Conservation (phyloP, 441 rosid species). For the Mallotus japonicus region DNA sequence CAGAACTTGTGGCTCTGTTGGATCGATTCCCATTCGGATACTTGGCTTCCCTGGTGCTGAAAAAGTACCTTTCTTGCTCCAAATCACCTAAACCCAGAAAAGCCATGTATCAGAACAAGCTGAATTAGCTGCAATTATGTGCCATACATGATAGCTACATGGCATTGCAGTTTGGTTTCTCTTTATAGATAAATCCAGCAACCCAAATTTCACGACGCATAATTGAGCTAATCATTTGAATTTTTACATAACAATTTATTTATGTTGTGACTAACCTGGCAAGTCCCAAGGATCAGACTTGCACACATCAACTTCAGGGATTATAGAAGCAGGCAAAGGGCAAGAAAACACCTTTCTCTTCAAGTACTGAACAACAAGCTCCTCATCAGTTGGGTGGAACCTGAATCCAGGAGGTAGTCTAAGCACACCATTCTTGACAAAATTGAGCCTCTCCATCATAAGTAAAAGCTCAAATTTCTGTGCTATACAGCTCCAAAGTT, state of each 20-base stretch:
- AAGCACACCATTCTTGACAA: constrained; percentile 72
- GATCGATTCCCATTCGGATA: constrained; percentile 95
- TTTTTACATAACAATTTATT: background rate
- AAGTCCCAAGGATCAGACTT: constrained; percentile 97
- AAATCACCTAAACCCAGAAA: constrained; percentile 47
- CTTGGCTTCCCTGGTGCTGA: constrained; percentile 87
- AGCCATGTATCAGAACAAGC: constrained; percentile 9
- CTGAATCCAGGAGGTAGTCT: constrained; percentile 95
- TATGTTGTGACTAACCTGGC: constrained; percentile 57
- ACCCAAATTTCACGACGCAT: background rate
- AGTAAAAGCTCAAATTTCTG: background rate
- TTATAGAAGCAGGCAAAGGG: constrained; percentile 92
- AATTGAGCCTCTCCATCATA: constrained; percentile 72
- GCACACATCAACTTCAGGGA: constrained; percentile 91
- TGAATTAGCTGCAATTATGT: background rate
- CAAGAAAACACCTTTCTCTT: constrained; percentile 61
- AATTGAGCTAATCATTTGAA: background rate
- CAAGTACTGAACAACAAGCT: constrained; percentile 85
- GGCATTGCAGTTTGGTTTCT: constrained; percentile 10
- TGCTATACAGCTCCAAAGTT: background rate
- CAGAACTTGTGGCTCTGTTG: constrained; percentile 83
- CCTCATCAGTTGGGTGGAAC: constrained; percentile 95
- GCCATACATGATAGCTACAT: background rate
- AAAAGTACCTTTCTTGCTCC: constrained; percentile 92
- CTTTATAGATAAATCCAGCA: too few species aligned